A percentile compares a stretch with the other conserved stretches of the same genome.
These are phyloP conservation scores for Monilinia fructigena DNA, from an alignment of 2,329 filamentous ascomycete genomes.

Conservation along the genomic window DNA sequence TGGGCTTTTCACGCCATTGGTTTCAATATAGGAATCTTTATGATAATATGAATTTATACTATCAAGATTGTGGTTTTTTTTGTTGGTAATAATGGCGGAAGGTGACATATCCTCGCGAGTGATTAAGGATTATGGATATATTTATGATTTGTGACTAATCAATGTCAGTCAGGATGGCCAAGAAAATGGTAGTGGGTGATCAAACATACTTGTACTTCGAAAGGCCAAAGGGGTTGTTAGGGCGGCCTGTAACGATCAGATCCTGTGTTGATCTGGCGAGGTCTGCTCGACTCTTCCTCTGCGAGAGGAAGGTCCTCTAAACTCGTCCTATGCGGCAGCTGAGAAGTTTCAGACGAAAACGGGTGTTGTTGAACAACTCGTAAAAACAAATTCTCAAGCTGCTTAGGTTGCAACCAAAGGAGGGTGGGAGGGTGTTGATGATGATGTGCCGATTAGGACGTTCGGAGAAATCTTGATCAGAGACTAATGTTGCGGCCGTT, in stretches of 20 bases:
- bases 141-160: conserved; percentile 10
- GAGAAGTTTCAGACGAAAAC: conserved; percentile 61
- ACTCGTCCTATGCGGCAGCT: conserved; percentile 99
- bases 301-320: conserved; percentile 97
- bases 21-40: conserved; percentile 34
- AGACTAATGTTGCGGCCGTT: conserved; percentile 59
- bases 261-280: conserved; percentile 88
- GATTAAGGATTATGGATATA: conserved; percentile 29
- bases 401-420: conserved; percentile 54
- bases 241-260: conserved; percentile 93
- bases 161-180: conserved; percentile 22
- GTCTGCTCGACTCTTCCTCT: conserved; percentile 99
- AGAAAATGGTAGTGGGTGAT: neutral
- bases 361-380: conserved; percentile 50
- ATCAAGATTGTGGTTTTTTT: conserved; percentile 41
- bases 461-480: conserved; percentile 69
- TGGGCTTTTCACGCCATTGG: conserved; percentile 45
- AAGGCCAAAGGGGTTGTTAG: conserved; percentile 60
- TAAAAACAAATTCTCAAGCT: conserved; percentile 52
- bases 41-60: conserved; percentile 37
- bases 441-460: conserved; percentile 63
- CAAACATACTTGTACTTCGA: conserved; percentile 32
- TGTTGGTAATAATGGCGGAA: conserved; percentile 59
- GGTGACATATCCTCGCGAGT: conserved; percentile 59
- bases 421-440: conserved; percentile 64